These are phyloP conservation scores for Fusarium anthophilum DNA, from an alignment of 2,329 filamentous ascomycete species.

Conservation along the genomic window DNA sequence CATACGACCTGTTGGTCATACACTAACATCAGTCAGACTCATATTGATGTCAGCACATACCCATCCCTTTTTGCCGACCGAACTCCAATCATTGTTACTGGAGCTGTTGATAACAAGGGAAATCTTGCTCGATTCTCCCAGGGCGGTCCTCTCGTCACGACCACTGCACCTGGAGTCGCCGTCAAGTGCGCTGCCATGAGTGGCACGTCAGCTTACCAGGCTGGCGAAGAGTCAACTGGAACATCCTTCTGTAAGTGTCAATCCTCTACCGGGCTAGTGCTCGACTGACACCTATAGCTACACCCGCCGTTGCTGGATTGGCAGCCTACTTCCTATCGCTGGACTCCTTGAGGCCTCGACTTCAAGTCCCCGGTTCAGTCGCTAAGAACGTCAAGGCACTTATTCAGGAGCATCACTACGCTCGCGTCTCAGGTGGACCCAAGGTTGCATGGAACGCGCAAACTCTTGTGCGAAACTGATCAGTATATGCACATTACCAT, in stretches of 20 bases:
- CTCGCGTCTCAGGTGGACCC: background rate
- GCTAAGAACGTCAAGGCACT: background rate
- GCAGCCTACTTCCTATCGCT: background rate
- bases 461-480: background rate
- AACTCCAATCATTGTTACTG: background rate
- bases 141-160: background rate
- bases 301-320: background rate
- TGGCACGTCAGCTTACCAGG: background rate
- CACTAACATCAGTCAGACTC: background rate
- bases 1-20: fast-evolving
- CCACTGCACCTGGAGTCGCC: background rate
- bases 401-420: background rate
- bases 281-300: background rate
- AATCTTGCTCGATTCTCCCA: background rate
- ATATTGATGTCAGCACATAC: background rate
- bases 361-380: background rate
- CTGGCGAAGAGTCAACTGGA: background rate
- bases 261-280: too few species aligned
- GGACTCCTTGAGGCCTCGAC: background rate
- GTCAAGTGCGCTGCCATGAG: background rate
- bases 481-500: fast-evolving
- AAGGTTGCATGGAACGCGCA: background rate
- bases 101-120: background rate
- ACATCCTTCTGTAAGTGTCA: background rate
- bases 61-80: background rate